Evolutionary conservation across 495 filamentous ascomycete species (phyloP), one percentile per base, ranked within the genome.

Genomic region (Entonaema liquescens): DNA sequence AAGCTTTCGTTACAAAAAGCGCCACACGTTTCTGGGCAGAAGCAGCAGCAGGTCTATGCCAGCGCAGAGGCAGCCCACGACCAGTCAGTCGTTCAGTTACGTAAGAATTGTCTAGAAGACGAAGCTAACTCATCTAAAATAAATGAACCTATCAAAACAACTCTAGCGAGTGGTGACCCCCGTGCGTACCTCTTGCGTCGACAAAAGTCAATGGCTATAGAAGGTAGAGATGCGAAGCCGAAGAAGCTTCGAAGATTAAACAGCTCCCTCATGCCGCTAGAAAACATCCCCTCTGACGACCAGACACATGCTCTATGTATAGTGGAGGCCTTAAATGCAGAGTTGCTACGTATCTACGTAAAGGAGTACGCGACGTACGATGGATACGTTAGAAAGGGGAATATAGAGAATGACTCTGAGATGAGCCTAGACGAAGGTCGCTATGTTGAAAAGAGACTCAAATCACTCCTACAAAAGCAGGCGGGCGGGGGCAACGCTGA

Each of bases 211-310:
- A 69, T 78, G 12, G 68, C 58, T 26, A 56, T 65, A 15, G 66
- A 73, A 25, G 67, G 64, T 25, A 42, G 15, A 19, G 68, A 53
- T 1, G 42, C 61, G 7, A 66, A 64, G 13, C 68, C 65, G 12
- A 78, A 63, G 68, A 81, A 76, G 61, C 35, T 74, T 23, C 76
- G 68, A 44, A 77, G 82, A 12, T 35, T 81, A 28, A 84, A 79
- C 62, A 83, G 79, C n/a, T 78, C 68, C 33, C 75, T 80, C n/a
- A 62, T 84, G 26, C 82, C 84, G 21, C 69, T 85, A n/a, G 83
- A 85, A 59, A 81, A 65, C 8, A 75, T 78, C 36, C 76, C 79
- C 3, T 55, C 55, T 0, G 65, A 74, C 5, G 70, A 68, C 17
- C 64, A 81, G 49, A 78, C 70, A 0, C 74, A 80, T 56, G 33